Evolutionary conservation across 2,329 filamentous ascomycete genomes (phyloP), one percentile per base, ranked within the genome.

Genomic region (Paraconiothyrium brasiliense): DNA sequence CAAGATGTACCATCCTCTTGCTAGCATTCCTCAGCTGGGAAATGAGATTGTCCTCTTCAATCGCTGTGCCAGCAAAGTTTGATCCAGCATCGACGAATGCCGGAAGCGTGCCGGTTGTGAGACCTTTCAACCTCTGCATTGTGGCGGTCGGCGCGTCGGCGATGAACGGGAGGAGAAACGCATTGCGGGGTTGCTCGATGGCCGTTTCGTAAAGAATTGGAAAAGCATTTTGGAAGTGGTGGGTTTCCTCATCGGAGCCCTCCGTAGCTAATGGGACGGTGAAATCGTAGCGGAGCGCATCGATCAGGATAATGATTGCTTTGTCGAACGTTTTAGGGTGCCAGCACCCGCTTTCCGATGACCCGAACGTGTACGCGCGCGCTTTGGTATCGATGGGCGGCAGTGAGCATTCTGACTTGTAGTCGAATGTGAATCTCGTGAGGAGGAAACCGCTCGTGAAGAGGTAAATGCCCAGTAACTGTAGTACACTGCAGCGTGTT

Each of bases 381-480:
- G 66, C 64, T 20, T 75, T 66, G 37, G 30, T 51, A 34, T 86
- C 84, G 61, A 91, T 86, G 4, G 95, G 94, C 54, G 92, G 88
- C 59, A 91, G 85, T 54, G 89, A 89, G 78, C 93, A 91, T 76
- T 91, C 90, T 69, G 90, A 90, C 77, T 90, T 90, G 73, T 94
- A 87, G 71, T 93, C 91, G 62, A 92, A 83, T 48, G 95, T 88
- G 37, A 95, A 85, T 61, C 95, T 88, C 59, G 94, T 97, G 67
- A 99, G 87, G 65, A 99, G 87, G 79, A 99, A 99, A 41, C 95
- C 95, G 76, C 91, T 93, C 30, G 93, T 97, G 81, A 99, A 99
- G 75, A 97, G 91, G 76, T 91, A 92, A 71, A 98, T 90, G 62
- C 93, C 94, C 39, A 91, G 83, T 49, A 87, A 84, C 76, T 99